Evolutionary conservation across 164 flowering plant species (phyloP), one percentile per base, ranked within the genome.

Genomic region (Taxillus chinensis): DNA sequence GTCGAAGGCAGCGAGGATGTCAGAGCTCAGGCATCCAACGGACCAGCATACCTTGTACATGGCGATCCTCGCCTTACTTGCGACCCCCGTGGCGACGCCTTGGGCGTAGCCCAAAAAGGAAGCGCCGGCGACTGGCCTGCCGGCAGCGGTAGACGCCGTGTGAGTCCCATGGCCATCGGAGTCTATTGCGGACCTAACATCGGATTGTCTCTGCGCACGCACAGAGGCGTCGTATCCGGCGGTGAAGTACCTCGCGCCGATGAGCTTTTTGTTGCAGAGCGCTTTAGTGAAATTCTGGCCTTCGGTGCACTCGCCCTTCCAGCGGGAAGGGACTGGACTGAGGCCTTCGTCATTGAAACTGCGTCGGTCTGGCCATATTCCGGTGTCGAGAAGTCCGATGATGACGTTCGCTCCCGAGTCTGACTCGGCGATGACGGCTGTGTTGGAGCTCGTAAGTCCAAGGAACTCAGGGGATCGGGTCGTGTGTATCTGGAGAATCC

Each of bases 61-160:
- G 0, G 90, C 84, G 12, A 85, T 62, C n/a, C 87, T 67, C 0
- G 90, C 83, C 39, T 76, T 79, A 4, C 86, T 83, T 0, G 90
- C 90, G 8, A 82, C 67, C 8, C 90, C 90, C 0, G 45, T 53
- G 0, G 87, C 85, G 1, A 48, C 65, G 7, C 87, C 90, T 5
- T 13, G 5, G 6, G 85, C 85, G 53, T 38, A 76, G 0, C 81
- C 87, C 3, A 74, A 49, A 16, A 82, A 56, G 5, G 78, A 74
- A 8, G 83, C 82, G 5, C 71, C 53, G 0, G 6, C 4, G 0
- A 75, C 76, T 1, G 16, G 43, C 3, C 83, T 59, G 0, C 90
- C 90, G 7, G 84, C 87, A 0, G 85, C 85, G 0, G 78, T 85
- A 7, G 87, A 79, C 0, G 87, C 83, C 1, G 86, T 81, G 67